Conservation (phyloP, 1,284 basidiomycete genomes). For the Coriolopsis trogii region DNA sequence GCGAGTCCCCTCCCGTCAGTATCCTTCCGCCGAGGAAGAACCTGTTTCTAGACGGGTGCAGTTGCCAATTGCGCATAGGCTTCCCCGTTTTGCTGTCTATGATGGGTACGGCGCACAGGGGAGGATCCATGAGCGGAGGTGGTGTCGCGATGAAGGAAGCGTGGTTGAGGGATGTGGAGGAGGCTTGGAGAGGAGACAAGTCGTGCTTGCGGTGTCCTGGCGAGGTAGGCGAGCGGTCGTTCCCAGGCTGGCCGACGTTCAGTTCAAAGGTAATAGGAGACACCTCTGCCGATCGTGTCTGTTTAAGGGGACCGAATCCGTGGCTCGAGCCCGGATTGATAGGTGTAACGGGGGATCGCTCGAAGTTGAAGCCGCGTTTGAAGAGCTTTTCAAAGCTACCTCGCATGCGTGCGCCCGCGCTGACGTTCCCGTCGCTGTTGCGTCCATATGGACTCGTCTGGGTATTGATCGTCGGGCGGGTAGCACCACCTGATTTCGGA, state of each 20-base stretch:
- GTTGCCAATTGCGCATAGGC: constrained; percentile 55
- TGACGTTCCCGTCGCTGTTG: constrained; percentile 33
- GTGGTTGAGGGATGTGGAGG: constrained; percentile 35
- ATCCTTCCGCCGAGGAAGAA: constrained; percentile 75
- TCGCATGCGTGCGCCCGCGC: constrained; percentile 46
- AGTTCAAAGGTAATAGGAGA: constrained; percentile 34
- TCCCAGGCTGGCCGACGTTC: constrained; percentile 20
- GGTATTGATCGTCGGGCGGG: constrained; percentile 32
- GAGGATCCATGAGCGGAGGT: constrained; percentile 28
- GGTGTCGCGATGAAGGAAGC: constrained; percentile 44
- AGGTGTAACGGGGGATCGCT: constrained; percentile 36
- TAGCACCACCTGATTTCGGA: constrained; percentile 18
- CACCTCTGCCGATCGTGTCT: constrained; percentile 26
- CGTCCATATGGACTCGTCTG: constrained; percentile 32
- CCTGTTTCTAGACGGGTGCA: constrained; percentile 71
- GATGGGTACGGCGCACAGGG: constrained; percentile 50
- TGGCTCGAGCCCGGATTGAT: constrained; percentile 24
- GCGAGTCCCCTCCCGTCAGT: constrained; percentile 84
- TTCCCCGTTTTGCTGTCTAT: constrained; percentile 44
- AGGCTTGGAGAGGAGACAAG: constrained; percentile 25
- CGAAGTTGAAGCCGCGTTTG: constrained; percentile 57
- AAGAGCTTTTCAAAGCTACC: constrained; percentile 59
- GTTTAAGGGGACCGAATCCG: constrained; percentile 18
- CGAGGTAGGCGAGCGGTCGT: constrained; percentile 22
- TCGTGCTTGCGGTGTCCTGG: constrained; percentile 29